Base-by-base conservation (phyloP, 768 basidiomycete genomes). In the Macrolepiota fuliginosa region DNA sequence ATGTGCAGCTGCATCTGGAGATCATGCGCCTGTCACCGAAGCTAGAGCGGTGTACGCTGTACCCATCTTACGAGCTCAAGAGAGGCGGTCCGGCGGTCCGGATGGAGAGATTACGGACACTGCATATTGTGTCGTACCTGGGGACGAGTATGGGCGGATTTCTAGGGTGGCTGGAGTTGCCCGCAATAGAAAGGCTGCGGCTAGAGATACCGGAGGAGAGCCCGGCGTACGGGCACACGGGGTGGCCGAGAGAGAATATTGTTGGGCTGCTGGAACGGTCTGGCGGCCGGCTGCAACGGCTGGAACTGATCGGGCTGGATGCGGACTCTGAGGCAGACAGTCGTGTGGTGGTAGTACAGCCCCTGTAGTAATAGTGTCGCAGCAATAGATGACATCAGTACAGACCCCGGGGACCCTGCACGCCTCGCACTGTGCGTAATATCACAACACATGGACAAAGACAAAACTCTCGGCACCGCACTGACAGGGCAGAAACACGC, bases 1-100 rank as follows among this genome's bases (percentile, higher is more conserved):
- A 69, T 56, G 47, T 70, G 32, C 65, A 64, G 24, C 66, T 67
- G 32, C 71, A 72, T 45, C 55, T 69, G n/a, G 68, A 68, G 25
- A 64, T 72, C 51, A 53, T 72, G n/a, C 61, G 63, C 37, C 62
- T 64, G 22, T 72, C 66, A 51, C 68, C 68, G 0, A 66, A 65
- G 46, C 64, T 72, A 25, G 66, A 69, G 47, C 59, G 62, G 5
- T 70, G 66, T 39, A 63, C 66, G 27, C 62, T 72, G 61, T 63
- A 62, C 51, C 61, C 67, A 4, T 66, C 66, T 15, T 66, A 64
- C 62, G 64, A 58, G 37, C 61, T 56, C n/a, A 59, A 58, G 15
- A 55, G 56, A 17, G 54, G 32, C 22, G 60, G 64, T 52, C 27
- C 32, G 12, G 35, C 19, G 2, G 17, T 40, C 5, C 53, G 63